A percentile compares a stretch with the other conserved stretches of the same genome.
Evolutionary conservation across 2,329 filamentous ascomycete species (phyloP).

Genomic region (Apiospora kogelbergensis): DNA sequence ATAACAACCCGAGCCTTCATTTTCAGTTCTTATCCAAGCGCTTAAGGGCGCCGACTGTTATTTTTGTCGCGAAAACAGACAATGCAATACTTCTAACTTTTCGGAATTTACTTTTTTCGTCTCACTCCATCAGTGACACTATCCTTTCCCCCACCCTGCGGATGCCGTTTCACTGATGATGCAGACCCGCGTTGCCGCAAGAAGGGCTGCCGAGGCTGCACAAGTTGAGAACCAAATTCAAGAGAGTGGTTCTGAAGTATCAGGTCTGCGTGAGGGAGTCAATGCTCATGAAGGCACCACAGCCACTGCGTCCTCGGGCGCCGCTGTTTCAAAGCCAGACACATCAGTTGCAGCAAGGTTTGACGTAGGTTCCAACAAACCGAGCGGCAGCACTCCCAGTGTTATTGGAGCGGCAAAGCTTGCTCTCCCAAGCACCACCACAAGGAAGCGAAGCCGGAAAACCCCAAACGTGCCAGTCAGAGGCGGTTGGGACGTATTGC

Average conservation of each 20-base stretch:
- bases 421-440: neutral
- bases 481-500: slow-evolving; percentile 11
- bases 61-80: neutral
- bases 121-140: neutral
- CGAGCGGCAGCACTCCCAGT: neutral
- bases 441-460: neutral
- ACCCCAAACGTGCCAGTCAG: slow-evolving; percentile 3
- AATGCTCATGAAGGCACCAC: neutral
- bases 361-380: neutral
- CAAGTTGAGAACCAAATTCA: neutral
- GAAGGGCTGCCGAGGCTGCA: slow-evolving; percentile 1
- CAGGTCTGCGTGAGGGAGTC: neutral
- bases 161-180: neutral
- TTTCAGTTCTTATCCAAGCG: neutral
- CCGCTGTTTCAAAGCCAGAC: neutral
- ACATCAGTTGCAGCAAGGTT: neutral
- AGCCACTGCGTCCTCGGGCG: neutral
- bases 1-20: neutral
- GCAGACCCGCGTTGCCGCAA: slow-evolving; percentile 8
- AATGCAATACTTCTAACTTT: neutral
- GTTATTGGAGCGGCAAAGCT: neutral
- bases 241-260: neutral
- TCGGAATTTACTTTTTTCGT: neutral
- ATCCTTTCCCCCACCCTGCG: neutral
- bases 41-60: neutral